Evolutionary conservation across 2,329 filamentous ascomycete species (phyloP).

Genomic region (Pestalotiopsis sp.): DNA sequence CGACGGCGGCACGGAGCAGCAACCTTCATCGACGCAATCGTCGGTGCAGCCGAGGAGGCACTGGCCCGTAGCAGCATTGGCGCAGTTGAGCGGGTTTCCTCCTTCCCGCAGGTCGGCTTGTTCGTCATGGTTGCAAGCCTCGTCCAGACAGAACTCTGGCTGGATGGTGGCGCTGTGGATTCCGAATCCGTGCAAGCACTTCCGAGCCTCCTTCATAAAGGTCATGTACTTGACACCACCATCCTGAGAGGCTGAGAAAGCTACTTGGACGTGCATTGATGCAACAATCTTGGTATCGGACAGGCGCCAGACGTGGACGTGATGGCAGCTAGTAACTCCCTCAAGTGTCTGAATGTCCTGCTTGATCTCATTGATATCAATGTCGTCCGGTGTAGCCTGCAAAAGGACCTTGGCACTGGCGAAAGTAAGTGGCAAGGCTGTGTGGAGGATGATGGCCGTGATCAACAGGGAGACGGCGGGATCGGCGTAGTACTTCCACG

Average conservation of each 20-base stretch:
- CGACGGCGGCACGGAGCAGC: conserved; percentile 37
- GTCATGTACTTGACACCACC: conserved; percentile 85
- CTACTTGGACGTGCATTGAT: conserved; percentile 89
- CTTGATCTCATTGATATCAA: conserved; percentile 87
- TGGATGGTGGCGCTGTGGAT: conserved; percentile 98
- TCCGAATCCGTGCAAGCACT: conserved; percentile 91
- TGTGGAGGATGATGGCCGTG: conserved; percentile 75
- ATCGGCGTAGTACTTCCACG: conserved; percentile 85
- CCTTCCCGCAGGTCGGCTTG: conserved; percentile 21
- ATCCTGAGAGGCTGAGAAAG: conserved; percentile 84
- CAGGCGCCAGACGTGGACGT: conserved; percentile 97
- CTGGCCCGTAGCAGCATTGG: conserved; percentile 20
- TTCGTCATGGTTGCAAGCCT: conserved; percentile 42
- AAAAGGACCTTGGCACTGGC: conserved; percentile 86
- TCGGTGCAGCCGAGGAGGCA: conserved; percentile 58
- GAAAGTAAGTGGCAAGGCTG: conserved; percentile 77
- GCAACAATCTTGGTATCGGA: conserved; percentile 94
- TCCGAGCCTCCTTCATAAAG: conserved; percentile 78
- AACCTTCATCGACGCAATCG: conserved; percentile 48
- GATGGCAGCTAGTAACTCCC: conserved; percentile 88
- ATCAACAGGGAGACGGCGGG: conserved; percentile 93
- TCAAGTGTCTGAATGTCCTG: conserved; percentile 86
- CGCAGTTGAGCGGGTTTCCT: conserved; percentile 19
- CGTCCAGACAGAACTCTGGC: conserved; percentile 76
- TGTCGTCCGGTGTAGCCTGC: conserved; percentile 88